phyloP scores from a whole-genome alignment of 768 basidiomycete species.

The Russula vinacea region DNA sequence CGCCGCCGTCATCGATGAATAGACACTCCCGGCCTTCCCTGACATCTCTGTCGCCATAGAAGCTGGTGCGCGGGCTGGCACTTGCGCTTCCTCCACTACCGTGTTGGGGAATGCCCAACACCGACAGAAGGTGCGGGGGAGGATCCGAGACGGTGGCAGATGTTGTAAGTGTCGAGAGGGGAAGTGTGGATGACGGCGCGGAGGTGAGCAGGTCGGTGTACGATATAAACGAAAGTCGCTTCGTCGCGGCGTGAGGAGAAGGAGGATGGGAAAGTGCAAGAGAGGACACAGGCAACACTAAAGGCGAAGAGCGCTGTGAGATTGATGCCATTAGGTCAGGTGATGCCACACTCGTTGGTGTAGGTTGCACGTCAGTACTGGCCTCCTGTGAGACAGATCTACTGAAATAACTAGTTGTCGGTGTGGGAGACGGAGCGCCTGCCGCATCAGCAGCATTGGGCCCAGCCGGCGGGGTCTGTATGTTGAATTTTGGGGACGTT shows the following conservation, averaged over 20 bases:
- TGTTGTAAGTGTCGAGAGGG: conserved; percentile 70
- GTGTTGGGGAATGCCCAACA: conserved; percentile 45
- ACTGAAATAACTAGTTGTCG: conserved; percentile 34
- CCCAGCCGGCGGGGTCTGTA: conserved; percentile 18
- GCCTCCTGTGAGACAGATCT: conserved; percentile 35
- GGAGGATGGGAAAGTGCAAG: conserved; percentile 46
- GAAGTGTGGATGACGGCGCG: conserved; percentile 66
- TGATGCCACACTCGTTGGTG: conserved; percentile 31
- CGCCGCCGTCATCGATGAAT: conserved; percentile 69
- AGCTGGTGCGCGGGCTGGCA: conserved; percentile 30
- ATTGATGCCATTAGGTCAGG: conserved; percentile 30
- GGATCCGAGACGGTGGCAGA: conserved; percentile 54
- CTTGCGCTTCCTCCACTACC: conserved; percentile 35
- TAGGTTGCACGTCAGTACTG: conserved; percentile 23
- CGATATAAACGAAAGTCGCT: conserved; percentile 85
- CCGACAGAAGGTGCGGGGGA: conserved; percentile 70
- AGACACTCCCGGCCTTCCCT: conserved; percentile 27
- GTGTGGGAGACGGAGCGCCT: conserved; percentile 31
- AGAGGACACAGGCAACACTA: conserved; percentile 31
- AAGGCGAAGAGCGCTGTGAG: conserved; percentile 31
- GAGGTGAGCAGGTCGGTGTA: conserved; percentile 82
- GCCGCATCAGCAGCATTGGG: background rate
- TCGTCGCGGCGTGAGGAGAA: conserved; percentile 44
- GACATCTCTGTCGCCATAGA: conserved; percentile 28
- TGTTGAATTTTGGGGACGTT: conserved; percentile 7